phyloP scores from a whole-genome alignment of 768 basidiomycete species.

The Aureoboletus auriporus region DNA sequence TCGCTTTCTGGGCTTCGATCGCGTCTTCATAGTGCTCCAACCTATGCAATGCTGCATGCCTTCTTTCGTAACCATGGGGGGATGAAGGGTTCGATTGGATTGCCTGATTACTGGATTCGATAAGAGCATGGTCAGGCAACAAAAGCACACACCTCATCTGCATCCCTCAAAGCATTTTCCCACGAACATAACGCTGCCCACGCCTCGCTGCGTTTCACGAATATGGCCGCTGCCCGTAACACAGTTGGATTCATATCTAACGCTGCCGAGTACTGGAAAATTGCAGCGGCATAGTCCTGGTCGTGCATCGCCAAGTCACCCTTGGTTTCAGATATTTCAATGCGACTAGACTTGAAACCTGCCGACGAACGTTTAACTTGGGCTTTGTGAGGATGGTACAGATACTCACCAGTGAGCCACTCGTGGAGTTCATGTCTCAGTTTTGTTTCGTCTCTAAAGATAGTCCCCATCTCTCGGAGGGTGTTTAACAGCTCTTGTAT shows the following conservation, averaged over 20 bases:
- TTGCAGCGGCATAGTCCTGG: constrained; percentile 3
- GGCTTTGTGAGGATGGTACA: background rate
- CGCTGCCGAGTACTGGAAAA: constrained; percentile 10
- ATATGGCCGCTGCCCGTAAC: background rate
- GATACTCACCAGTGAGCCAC: constrained; percentile 12
- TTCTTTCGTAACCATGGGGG: constrained; percentile 13
- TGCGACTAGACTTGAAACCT: constrained; percentile 12
- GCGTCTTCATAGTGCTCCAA: constrained; percentile 11
- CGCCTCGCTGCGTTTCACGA: constrained; percentile 16
- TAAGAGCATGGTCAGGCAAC: background rate
- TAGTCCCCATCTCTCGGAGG: constrained; percentile 1
- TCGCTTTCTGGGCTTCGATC: constrained; percentile 1
- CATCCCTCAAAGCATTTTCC: constrained; percentile 13
- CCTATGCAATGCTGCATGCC: constrained; percentile 9
- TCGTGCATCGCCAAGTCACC: constrained; percentile 8
- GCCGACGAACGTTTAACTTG: background rate
- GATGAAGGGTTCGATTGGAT: constrained; percentile 8
- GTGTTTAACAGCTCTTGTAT: background rate
- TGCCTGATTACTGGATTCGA: constrained; percentile 2
- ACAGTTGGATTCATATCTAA: background rate
- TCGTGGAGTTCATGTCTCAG: background rate
- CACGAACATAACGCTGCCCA: background rate
- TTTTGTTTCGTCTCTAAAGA: constrained; percentile 9
- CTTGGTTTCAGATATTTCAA: background rate
- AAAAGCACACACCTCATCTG: constrained; percentile 9